Conservation (phyloP, 352 stramenopile genomes). For the Lagenidium giganteum region DNA sequence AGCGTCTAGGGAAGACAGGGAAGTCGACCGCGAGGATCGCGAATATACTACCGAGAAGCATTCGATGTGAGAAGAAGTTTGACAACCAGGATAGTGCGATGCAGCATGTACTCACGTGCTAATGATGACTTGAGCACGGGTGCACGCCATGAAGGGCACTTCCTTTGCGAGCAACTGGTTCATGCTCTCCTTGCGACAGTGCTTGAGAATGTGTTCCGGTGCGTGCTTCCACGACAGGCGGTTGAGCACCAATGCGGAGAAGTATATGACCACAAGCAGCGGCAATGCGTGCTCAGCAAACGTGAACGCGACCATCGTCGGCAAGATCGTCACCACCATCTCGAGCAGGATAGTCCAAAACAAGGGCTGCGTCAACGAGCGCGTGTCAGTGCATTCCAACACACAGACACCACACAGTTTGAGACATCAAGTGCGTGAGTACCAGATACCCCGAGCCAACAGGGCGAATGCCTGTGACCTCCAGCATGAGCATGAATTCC, state of each 20-base stretch:
- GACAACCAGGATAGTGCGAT: not conserved
- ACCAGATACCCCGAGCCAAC: conserved; percentile 52
- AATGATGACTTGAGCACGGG: conserved; percentile 77
- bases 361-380: conserved; percentile 28
- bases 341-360: conserved; percentile 55
- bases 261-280: conserved; percentile 54
- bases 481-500: conserved; percentile 68
- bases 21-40: conserved; percentile 99
- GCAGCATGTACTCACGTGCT: conserved; percentile 49
- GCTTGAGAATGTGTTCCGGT: conserved; percentile 65
- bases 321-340: conserved; percentile 59
- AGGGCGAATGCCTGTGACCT: conserved; percentile 54
- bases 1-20: conserved; percentile 92
- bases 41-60: conserved; percentile 64
- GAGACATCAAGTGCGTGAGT: not conserved
- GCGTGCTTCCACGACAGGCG: conserved; percentile 67
- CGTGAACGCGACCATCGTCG: conserved; percentile 71
- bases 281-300: conserved; percentile 52
- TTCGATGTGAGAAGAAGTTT: not conserved
- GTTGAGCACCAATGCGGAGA: conserved; percentile 40
- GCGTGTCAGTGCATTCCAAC: no score
- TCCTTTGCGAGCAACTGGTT: conserved; percentile 66
- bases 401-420: not conserved
- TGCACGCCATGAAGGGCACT: conserved; percentile 74
- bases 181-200: conserved; percentile 82